Evolutionary conservation across 2,329 filamentous ascomycete species (phyloP).

Genomic region (Penicillium occitanis): DNA sequence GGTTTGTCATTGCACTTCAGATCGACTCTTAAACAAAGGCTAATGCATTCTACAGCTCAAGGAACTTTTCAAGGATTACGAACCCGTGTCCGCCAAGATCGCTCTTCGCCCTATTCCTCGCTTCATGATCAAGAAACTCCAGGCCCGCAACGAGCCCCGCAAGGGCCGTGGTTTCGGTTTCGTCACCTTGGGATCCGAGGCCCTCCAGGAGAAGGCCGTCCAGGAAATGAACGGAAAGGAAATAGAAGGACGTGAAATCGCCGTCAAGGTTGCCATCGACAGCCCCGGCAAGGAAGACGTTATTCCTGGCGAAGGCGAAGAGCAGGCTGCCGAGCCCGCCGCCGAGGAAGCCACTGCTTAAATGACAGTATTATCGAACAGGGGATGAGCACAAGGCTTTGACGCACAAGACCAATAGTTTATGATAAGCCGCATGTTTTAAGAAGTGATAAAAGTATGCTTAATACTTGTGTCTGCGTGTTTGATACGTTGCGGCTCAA

Average conservation of each 20-base stretch:
- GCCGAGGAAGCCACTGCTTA: constrained; percentile 46
- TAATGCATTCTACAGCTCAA: constrained; percentile 67
- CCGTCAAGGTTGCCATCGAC: constrained; percentile 99
- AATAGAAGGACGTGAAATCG: constrained; percentile 97
- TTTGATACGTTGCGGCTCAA: constrained; percentile 20
- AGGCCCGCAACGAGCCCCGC: constrained; percentile 94
- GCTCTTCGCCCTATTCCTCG: constrained; percentile 96
- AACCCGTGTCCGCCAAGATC: constrained; percentile 94
- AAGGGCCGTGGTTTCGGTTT: constrained; percentile 99
- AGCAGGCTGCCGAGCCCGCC: constrained; percentile 30
- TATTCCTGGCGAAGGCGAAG: constrained; percentile 21
- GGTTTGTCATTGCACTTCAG: constrained; percentile 55
- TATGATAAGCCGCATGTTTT: constrained; percentile 22
- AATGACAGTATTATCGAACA: constrained; percentile 18
- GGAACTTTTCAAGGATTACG: constrained; percentile 91
- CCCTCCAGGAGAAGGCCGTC: constrained; percentile 96
- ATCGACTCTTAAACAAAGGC: constrained; percentile 24
- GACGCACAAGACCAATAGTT: constrained; percentile 16
- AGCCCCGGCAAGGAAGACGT: constrained; percentile 97
- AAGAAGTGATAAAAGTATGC: constrained; percentile 17
- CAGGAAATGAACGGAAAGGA: constrained; percentile 99
- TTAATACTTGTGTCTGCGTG: constrained; percentile 17
- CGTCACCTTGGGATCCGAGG: constrained; percentile 91
- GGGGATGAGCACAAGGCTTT: constrained; percentile 20
- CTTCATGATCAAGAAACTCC: constrained; percentile 99